Evolutionary conservation across 2,329 filamentous ascomycete species (phyloP).

Genomic region (Ophiostoma ulmi): DNA sequence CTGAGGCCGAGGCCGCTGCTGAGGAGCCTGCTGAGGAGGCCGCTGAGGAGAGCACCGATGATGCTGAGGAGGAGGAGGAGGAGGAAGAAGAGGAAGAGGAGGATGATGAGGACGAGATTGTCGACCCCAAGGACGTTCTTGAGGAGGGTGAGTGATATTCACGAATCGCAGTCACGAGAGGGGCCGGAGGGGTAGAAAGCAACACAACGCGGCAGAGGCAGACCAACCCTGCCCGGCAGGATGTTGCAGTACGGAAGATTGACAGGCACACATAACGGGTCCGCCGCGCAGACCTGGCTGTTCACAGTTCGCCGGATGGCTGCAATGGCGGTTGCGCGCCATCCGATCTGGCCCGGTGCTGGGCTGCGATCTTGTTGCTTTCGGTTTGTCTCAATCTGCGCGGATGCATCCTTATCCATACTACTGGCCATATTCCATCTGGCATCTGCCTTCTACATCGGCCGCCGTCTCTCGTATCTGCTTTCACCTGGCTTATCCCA

Average conservation of each 20-base stretch:
- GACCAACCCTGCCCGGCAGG: not conserved
- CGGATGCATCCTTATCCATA: not conserved
- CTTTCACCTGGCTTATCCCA: not conserved
- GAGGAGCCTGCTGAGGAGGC: constrained; percentile 46
- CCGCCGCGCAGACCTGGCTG: not conserved
- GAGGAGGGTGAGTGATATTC: constrained; percentile 67
- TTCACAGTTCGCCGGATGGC: not conserved
- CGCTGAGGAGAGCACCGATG: constrained; percentile 43
- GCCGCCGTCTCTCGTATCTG: not conserved
- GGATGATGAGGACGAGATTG: constrained; percentile 71
- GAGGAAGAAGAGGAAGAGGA: constrained; percentile 58
- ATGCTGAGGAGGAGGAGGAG: constrained; percentile 53
- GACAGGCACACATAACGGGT: not conserved
- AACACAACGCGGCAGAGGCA: not conserved
- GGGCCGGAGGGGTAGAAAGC: not conserved
- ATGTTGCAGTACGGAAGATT: not conserved
- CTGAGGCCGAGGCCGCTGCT: constrained; percentile 60
- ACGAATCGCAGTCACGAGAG: constrained; percentile 1
- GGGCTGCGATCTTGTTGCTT: not conserved
- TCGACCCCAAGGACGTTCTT: constrained; percentile 80
- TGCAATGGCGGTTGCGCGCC: not conserved
- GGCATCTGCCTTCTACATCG: not conserved
- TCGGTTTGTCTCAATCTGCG: not conserved
- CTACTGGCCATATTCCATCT: not conserved
- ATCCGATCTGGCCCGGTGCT: not conserved